phyloP scores from a whole-genome alignment of 2,329 filamentous ascomycete species.

The Westerdykella sp. region DNA sequence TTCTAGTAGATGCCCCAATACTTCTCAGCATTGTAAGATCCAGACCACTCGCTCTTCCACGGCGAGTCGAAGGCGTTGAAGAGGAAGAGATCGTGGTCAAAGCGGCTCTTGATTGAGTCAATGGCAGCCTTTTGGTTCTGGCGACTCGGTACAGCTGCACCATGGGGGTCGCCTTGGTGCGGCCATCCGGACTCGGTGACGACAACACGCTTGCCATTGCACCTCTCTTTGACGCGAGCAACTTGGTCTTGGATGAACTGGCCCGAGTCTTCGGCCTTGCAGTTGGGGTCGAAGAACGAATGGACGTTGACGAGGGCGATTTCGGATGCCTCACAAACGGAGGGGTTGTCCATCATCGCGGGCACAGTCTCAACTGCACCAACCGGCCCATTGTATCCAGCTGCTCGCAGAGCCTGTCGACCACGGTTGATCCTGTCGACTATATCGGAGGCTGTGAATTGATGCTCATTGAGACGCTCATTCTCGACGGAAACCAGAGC shows the following conservation, averaged over 20 bases:
- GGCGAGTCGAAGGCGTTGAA: conserved; percentile 74
- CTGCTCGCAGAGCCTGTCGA: conserved; percentile 51
- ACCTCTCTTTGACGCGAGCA: conserved; percentile 43
- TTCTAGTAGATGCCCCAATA: conserved; percentile 57
- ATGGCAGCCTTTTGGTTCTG: conserved; percentile 63
- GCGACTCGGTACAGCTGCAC: conserved; percentile 60
- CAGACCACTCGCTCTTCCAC: conserved; percentile 64
- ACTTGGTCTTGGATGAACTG: conserved; percentile 57
- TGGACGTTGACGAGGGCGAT: conserved; percentile 78
- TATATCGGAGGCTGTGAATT: conserved; percentile 48
- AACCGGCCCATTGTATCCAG: conserved; percentile 66
- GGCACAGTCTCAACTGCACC: conserved; percentile 76
- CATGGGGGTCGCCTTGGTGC: conserved; percentile 59
- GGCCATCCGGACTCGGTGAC: conserved; percentile 87
- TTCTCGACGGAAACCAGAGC: conserved; percentile 74
- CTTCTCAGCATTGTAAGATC: conserved; percentile 65
- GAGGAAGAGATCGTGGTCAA: conserved; percentile 57
- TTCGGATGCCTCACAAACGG: conserved; percentile 67
- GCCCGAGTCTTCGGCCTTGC: conserved; percentile 57
- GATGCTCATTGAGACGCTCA: conserved; percentile 60
- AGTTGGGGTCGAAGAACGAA: conserved; percentile 70
- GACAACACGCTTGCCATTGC: conserved; percentile 55
- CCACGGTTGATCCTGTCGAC: conserved; percentile 53
- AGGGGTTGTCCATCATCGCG: conserved; percentile 58
- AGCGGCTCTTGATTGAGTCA: conserved; percentile 55